These are phyloP conservation scores for Spiraea crenata DNA, from an alignment of 331 rosid species.

Conservation along the genomic window DNA sequence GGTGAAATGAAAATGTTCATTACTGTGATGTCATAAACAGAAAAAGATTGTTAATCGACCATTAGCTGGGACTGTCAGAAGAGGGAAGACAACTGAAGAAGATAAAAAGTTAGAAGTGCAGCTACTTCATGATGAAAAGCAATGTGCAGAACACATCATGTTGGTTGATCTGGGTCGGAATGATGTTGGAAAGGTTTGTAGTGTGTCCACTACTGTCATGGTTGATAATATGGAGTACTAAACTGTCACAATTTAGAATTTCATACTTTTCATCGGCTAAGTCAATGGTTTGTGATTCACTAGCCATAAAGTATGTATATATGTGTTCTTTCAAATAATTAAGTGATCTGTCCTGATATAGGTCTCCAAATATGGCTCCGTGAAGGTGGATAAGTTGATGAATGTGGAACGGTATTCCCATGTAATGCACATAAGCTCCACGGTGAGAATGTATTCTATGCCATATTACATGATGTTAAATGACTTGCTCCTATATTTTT, in stretches of 20 bases:
- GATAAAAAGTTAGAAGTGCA: conserved; percentile 63
- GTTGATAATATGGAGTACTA: neutral
- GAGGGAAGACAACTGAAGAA: conserved; percentile 70
- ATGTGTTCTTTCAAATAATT: too few species aligned
- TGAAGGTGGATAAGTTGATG: conserved; percentile 78
- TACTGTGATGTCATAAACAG: conserved; percentile 41
- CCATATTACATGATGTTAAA: neutral
- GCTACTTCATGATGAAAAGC: conserved; percentile 68
- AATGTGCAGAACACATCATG: conserved; percentile 86
- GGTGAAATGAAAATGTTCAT: conserved; percentile 17
- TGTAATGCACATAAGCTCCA: conserved; percentile 96
- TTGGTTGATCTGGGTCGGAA: conserved; percentile 93
- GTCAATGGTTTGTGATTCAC: too few species aligned
- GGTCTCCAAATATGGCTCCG: conserved; percentile 78
- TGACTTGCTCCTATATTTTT: neutral
- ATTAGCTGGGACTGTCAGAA: conserved; percentile 78
- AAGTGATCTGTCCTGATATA: conserved; percentile 31
- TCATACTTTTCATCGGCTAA: too few species aligned
- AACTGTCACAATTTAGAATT: neutral
- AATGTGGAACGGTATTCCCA: conserved; percentile 75
- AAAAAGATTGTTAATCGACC: conserved; percentile 69
- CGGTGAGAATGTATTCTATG: conserved; percentile 38
- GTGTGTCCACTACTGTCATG: neutral
- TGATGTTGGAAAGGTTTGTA: conserved; percentile 81
- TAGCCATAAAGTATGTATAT: too few species aligned